Conservation (phyloP, 352 stramenopile species). For the Sclerospora graminicola region DNA sequence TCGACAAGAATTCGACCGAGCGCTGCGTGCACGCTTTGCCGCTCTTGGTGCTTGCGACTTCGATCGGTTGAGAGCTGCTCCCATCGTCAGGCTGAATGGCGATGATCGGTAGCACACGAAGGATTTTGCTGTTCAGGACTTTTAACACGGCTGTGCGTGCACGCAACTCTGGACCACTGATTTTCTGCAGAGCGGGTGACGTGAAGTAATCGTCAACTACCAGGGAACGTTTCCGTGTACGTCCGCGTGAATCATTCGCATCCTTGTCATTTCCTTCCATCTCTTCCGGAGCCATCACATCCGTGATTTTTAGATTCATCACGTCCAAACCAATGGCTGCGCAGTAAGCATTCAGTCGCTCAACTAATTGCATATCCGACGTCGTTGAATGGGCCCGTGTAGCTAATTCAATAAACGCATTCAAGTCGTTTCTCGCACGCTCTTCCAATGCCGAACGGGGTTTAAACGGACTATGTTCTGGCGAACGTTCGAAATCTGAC, state of each 20-base stretch:
- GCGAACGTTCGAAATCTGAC: conserved; percentile 26
- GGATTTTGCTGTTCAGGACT: conserved; percentile 88
- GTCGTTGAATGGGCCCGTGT: conserved; percentile 43
- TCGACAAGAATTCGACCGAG: conserved; percentile 51
- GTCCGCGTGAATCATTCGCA: conserved; percentile 1
- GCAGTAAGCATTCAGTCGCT: conserved; percentile 76
- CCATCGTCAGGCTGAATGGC: conserved; percentile 54
- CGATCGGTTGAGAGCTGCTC: conserved; percentile 32
- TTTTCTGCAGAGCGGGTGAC: conserved; percentile 43
- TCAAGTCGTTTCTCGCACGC: conserved; percentile 33
- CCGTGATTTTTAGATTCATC: conserved; percentile 61
- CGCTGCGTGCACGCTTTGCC: conserved; percentile 6
- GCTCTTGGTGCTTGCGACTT: conserved; percentile 20
- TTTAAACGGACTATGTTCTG: conserved; percentile 30
- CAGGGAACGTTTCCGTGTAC: conserved; percentile 31
- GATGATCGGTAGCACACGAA: conserved; percentile 75
- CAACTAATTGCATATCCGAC: conserved; percentile 81
- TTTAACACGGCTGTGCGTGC: conserved; percentile 87
- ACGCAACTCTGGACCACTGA: conserved; percentile 71
- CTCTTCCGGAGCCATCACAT: conserved; percentile 40
- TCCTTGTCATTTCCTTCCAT: conserved; percentile 6
- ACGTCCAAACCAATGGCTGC: conserved; percentile 71
- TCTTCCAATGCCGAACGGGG: conserved; percentile 40
- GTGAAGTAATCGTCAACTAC: conserved; percentile 68
- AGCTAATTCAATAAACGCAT: conserved; percentile 52